Evolutionary conservation across 306 rosid species (phyloP), one percentile per base, ranked within the genome.

Genomic region (Fagus crenata): DNA sequence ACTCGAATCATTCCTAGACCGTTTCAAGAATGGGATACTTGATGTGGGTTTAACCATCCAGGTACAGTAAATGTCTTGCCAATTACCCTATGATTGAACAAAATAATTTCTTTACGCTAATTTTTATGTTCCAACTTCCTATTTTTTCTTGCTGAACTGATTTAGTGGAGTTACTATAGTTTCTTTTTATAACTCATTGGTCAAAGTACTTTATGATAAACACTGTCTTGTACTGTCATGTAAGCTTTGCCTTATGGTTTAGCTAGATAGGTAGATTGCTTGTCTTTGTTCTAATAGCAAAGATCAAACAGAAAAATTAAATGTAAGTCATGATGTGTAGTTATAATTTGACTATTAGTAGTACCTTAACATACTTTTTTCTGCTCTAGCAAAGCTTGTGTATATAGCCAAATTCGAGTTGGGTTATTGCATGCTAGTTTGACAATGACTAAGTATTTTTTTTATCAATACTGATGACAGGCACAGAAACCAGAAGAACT

Each of bases 401-500:
- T 22, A 22, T 22, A 22, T 22, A 22, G 28, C 28, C 2, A 46
- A 46, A 46, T 46, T 46, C 11, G 9, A 28, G 9, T 56, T 56
- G 2, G 35, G 35, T 7, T 22, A 56, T 22, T 56, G 32, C 63
- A 56, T 56, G 35, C 33, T 22, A 56, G 63, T 56, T 22, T 56
- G 11, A 22, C 5, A 32, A 78, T 32, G 18, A 69, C 53, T 72
- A 53, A 39, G 17, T 33, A 72, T 46, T 3, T 63, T 1, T 55
- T 17, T 22, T 22, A 22, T 53, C 39, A 61, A 49, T 77, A 53
- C 14, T 73, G 56, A 53, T 72, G 72, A 9, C 85, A 94, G 97
- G 97, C 98, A 83, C 97, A 92, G 81, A 94, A 94, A 60, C 83
- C 78, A 77, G 97, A 94, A 83, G 97, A 94, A 81, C 78, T 94